Evolutionary conservation across 73 alveolate genomes (phyloP).

Genomic region (Effrenium voratum): DNA sequence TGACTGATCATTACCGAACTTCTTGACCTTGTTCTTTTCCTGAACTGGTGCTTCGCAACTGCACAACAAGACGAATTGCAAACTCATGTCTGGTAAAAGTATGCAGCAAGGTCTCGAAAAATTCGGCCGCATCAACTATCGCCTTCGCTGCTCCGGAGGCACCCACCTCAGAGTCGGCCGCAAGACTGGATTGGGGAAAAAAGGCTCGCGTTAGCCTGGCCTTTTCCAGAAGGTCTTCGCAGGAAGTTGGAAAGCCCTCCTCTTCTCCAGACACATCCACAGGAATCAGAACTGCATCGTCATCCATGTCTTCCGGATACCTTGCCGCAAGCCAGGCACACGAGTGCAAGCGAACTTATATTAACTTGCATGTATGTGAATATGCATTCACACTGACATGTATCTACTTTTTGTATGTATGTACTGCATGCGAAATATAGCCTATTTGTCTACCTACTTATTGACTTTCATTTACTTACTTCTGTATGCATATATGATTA

Average conservation of each 20-base stretch:
- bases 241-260: slow-evolving; percentile 37
- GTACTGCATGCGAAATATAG: not conserved
- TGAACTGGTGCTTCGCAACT: too few relatives aligned
- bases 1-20: slow-evolving; percentile 33
- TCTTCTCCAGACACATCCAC: slow-evolving; percentile 45
- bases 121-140: slow-evolving; percentile 16
- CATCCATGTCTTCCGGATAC: slow-evolving; percentile 81
- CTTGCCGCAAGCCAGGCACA: not conserved
- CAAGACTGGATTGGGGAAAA: not conserved
- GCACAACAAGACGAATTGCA: too few relatives aligned
- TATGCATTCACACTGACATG: not conserved
- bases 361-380: too few relatives aligned
- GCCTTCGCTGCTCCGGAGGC: slow-evolving; percentile 15
- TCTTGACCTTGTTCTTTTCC: slow-evolving; percentile 57
- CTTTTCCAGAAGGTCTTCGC: slow-evolving; percentile 63
- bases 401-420: not conserved
- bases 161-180: slow-evolving; percentile 46
- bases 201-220: not conserved
- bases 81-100: too few relatives aligned
- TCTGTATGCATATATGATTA: not conserved
- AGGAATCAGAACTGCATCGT: slow-evolving; percentile 64
- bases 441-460: not conserved
- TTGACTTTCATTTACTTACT: not conserved
- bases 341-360: too few relatives aligned
- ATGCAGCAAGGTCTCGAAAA: not conserved